Base-by-base conservation (phyloP, 2,329 filamentous ascomycete species). In the Ophiostoma piceae region DNA sequence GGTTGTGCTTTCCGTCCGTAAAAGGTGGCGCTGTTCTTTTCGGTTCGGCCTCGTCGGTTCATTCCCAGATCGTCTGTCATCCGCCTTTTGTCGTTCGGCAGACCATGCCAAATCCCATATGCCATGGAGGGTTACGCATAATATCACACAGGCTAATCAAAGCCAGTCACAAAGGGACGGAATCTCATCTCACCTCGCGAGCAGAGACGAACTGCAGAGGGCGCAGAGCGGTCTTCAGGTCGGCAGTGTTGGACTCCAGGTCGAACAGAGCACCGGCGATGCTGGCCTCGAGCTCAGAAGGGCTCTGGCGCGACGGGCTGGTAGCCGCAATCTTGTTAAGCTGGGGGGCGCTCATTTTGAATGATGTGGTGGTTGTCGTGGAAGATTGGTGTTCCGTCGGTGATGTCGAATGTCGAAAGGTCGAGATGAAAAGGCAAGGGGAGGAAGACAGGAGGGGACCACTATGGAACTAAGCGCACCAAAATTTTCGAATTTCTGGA, bases 141-240 rank as follows among this genome's bases (percentile, higher is more conserved):
- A 39, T 68, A 26, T 62, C 57, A 62, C 57, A 14, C 22, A 62
- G 26, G 57, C 57, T 62, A 62, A 57, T 57, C 26, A 62, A 62
- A 62, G 57, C 57, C 26, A 32, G 26, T 62, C 12, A 26, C 51
- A 32, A 67, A 57, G 29, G 47, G 60, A 9, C 26, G 26, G 26
- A 2, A 22, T 39, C 66, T 74, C 71, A 82, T 89, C 93, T 93
- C 91, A 99, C 95, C 94, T 99, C 95, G 84, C 94, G 92, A 82
- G 95, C 95, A 85, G 92, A 96, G 83, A 96, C 92, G 84, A 99
- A 94, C 89, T 99, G 95, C 84, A 99, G 90, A 83, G 95, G 95
- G 81, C 95, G 91, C 81, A 99, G 91, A 78, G 93, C 91, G 80
- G 88, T 88, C 91, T 94, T 96, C 85, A 99, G 92, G 85, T 99